phyloP scores from a whole-genome alignment of 2,329 filamentous ascomycete species.

The Cordyceps farinosa region DNA sequence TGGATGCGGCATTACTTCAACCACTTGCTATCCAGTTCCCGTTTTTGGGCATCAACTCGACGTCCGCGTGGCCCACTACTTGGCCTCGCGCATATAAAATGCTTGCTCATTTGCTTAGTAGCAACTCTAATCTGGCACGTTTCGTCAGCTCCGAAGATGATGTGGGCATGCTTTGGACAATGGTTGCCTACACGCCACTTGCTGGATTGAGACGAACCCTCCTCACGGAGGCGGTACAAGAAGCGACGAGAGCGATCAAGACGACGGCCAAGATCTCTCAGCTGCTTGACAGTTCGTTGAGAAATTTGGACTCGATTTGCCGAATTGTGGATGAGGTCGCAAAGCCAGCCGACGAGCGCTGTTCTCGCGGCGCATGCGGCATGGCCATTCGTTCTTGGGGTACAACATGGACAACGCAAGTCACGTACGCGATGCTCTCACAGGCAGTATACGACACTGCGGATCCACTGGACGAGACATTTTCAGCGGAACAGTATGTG shows the following conservation, averaged over 20 bases:
- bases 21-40: constrained; percentile 1
- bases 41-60: neutral
- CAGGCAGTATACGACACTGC: neutral
- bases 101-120: constrained; percentile 1
- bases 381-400: constrained; percentile 23
- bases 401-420: constrained; percentile 19
- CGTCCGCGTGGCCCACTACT: constrained; percentile 16
- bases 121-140: constrained; percentile 8
- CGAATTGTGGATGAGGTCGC: neutral
- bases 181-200: constrained; percentile 21
- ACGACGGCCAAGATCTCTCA: constrained; percentile 15
- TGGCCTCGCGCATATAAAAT: constrained; percentile 18
- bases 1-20: constrained; percentile 8
- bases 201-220: constrained; percentile 14
- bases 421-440: constrained; percentile 19
- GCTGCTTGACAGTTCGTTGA: constrained; percentile 17
- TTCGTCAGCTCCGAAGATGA: constrained; percentile 16
- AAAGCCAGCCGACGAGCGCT: neutral
- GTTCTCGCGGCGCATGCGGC: constrained; percentile 18
- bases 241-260: constrained; percentile 17
- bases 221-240: constrained; percentile 18
- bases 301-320: constrained; percentile 17
- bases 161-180: constrained; percentile 18
- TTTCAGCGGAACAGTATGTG: no score
- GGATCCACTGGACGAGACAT: no score